phyloP scores from a whole-genome alignment of 306 rosid genomes.

The Rosa multiflora region DNA sequence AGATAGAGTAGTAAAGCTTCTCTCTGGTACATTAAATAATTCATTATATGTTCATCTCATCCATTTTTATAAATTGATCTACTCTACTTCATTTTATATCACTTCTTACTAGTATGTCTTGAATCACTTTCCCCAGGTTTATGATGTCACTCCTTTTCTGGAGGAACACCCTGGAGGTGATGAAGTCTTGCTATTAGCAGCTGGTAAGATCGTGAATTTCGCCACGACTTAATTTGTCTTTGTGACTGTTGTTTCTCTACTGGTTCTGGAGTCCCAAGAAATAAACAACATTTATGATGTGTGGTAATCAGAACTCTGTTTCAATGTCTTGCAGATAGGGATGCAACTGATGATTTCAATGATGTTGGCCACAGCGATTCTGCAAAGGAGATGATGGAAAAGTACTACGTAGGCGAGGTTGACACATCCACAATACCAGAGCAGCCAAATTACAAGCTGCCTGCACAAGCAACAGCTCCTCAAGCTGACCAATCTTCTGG shows the following conservation, averaged over 20 bases:
- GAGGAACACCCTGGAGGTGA: constrained; percentile 99
- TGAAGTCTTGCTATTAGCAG: constrained; percentile 63
- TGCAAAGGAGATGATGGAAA: constrained; percentile 58
- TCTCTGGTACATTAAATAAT: neutral
- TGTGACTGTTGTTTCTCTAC: constrained; percentile 5
- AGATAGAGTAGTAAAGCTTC: neutral
- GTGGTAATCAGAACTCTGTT: constrained; percentile 17
- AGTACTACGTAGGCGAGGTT: constrained; percentile 58
- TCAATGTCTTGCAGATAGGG: constrained; percentile 55
- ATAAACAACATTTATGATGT: neutral
- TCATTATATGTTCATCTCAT: no score
- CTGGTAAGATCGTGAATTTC: constrained; percentile 47
- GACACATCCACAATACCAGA: constrained; percentile 54
- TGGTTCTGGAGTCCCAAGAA: neutral
- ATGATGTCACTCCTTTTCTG: constrained; percentile 83
- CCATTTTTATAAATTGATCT: neutral
- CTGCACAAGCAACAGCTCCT: constrained; percentile 21
- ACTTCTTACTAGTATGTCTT: constrained; percentile 2
- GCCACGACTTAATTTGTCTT: neutral
- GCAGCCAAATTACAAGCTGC: constrained; percentile 24
- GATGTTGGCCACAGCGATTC: constrained; percentile 74
- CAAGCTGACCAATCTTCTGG: constrained; percentile 43
- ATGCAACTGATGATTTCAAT: constrained; percentile 87
- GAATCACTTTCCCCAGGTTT: constrained; percentile 47
- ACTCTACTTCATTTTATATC: neutral